Base-by-base conservation (phyloP, 192 early-diverging fungal genomes). In the Dissophora ornata region DNA sequence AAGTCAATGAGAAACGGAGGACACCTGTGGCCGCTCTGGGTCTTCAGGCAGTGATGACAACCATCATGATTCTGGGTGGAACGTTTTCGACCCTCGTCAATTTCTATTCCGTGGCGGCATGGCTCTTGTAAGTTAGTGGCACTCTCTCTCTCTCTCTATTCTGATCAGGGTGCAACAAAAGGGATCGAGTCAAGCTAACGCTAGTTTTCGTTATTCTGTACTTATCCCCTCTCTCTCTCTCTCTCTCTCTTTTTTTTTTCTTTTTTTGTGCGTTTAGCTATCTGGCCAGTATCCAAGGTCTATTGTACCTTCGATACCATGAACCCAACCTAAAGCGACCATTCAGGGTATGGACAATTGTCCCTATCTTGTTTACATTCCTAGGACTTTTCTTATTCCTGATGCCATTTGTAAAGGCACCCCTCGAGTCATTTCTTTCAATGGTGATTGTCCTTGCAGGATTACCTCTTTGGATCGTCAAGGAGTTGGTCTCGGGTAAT, bases 31-130 rank as follows among this genome's bases (percentile, higher is more conserved):
- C 88, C 4, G 90, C 92, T 0, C 67, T 93, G n/a, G 62, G 87
- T 7, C 51, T 91, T 24, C 92, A 93, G 59, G 81, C 85, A 7
- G 57, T 66, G 1, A 71, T 93, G 48, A 85, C 90, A 0, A 83
- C 68, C 11, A 57, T 90, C n/a, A 87, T 89, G 77, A 87, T 92
- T 40, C 40, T 87, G 9, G 68, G 87, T 2, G 93, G 92, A 9
- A 78, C 81, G 15, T 93, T 92, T 60, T 83, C 74, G n/a, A 82
- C 81, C 4, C 82, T 94, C 5, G 87, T 94, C 34, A 93, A 88
- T 53, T 90, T 94, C 54, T 94, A 90, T 75, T 89, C 88, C 18
- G 87, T 93, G 15, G 84, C 87, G 29, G 86, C 90, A 3, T 94
- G 93, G 93, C 52, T 88, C 64, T 87, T 81, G 83, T 82, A 82